Evolutionary conservation across 208 protist genomes (phyloP).

Genomic region (Naegleria lovaniensis): DNA sequence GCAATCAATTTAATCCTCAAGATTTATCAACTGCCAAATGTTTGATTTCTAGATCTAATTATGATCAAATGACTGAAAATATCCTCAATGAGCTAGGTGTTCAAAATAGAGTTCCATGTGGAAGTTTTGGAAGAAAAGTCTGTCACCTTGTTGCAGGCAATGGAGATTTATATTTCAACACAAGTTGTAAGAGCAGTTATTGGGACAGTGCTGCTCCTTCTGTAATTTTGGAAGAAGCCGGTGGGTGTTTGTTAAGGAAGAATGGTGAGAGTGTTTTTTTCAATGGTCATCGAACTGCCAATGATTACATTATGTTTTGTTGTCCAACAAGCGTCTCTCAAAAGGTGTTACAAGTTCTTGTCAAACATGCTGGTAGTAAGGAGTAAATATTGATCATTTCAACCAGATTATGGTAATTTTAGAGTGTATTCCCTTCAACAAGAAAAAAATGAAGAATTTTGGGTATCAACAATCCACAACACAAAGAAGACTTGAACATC

Average conservation of each 20-base stretch:
- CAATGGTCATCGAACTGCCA: not conserved
- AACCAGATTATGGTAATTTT: no score
- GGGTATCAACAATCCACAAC: no score
- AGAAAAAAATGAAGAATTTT: no score
- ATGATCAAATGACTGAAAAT: not conserved
- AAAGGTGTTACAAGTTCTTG: not conserved
- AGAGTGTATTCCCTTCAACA: no score
- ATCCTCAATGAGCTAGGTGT: not conserved
- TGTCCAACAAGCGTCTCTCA: not conserved
- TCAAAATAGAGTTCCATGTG: not conserved
- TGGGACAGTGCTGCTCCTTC: not conserved
- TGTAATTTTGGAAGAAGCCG: not conserved
- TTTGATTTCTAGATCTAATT: not conserved
- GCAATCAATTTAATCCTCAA: not conserved
- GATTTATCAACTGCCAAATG: not conserved
- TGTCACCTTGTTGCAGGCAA: not conserved
- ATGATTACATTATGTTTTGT: not conserved
- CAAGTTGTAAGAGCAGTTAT: not conserved
- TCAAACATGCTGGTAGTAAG: not conserved
- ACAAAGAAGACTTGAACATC: no score
- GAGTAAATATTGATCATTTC: no score
- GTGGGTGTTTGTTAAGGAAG: conserved; percentile 1
- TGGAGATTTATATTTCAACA: conserved; percentile 19
- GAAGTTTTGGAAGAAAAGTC: conserved; percentile 3
- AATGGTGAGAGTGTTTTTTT: not conserved